These are phyloP conservation scores for Pichia sp. DNA, from an alignment of 1,139 yeast genomes.

Conservation along the genomic window DNA sequence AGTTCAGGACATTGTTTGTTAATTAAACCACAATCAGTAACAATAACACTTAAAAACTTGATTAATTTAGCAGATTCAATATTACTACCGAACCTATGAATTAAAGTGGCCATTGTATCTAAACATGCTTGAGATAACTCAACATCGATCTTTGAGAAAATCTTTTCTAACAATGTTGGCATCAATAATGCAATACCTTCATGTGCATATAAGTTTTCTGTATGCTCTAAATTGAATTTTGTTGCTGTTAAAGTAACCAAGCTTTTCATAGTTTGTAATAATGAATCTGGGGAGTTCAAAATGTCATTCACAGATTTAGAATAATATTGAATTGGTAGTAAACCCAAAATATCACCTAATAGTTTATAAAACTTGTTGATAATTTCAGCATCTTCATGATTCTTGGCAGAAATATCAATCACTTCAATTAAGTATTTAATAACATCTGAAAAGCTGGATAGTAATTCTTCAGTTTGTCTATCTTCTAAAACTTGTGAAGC, in stretches of 20 bases:
- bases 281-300: conserved; percentile 23
- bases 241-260: conserved; percentile 54
- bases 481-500: conserved; percentile 49
- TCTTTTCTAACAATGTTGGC: conserved; percentile 42
- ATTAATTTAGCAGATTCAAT: conserved; percentile 44
- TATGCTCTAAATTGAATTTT: conserved; percentile 63
- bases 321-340: conserved; percentile 71
- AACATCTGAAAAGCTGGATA: conserved; percentile 40
- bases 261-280: conserved; percentile 40
- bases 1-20: conserved; percentile 48
- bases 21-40: conserved; percentile 45
- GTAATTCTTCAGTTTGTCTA: conserved; percentile 34
- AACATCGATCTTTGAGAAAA: conserved; percentile 34
- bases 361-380: conserved; percentile 36
- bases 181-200: conserved; percentile 42
- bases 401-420: conserved; percentile 23
- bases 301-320: conserved; percentile 58
- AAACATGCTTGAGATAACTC: conserved; percentile 62
- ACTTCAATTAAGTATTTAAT: conserved; percentile 34
- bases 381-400: conserved; percentile 27
- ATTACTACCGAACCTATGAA: conserved; percentile 54
- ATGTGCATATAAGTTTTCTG: conserved; percentile 40
- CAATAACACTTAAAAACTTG: conserved; percentile 40
- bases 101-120: conserved; percentile 59
- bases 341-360: conserved; percentile 54